Conservation (phyloP, 768 basidiomycete genomes). For the Boletus rex-veris region DNA sequence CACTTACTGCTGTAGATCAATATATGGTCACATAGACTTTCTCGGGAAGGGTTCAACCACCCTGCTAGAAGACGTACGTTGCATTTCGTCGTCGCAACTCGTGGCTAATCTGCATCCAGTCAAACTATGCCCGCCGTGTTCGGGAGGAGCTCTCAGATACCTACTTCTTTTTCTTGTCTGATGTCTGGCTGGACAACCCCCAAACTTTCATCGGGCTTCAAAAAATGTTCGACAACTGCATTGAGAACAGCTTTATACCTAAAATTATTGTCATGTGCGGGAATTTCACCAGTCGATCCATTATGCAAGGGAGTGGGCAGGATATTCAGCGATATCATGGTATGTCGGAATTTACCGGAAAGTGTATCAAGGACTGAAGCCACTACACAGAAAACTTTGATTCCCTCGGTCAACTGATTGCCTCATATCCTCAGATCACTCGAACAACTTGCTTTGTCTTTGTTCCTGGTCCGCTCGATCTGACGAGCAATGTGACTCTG, state of each 20-base stretch:
- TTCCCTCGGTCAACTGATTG: slow-evolving; percentile 78
- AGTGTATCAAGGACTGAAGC: not conserved
- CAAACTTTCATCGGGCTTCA: slow-evolving; percentile 75
- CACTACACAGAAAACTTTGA: slow-evolving; percentile 78
- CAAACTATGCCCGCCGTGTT: slow-evolving; percentile 58
- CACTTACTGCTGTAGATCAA: slow-evolving; percentile 52
- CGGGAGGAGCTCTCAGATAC: slow-evolving; percentile 70
- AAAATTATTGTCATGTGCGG: slow-evolving; percentile 91
- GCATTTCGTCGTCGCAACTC: not conserved
- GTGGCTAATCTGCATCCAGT: slow-evolving; percentile 36
- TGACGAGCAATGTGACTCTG: slow-evolving; percentile 73
- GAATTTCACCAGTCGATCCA: slow-evolving; percentile 85
- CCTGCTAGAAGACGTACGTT: slow-evolving; percentile 80
- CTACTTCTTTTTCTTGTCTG: slow-evolving; percentile 91
- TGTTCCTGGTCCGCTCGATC: slow-evolving; percentile 91
- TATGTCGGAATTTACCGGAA: slow-evolving; percentile 23
- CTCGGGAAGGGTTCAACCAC: slow-evolving; percentile 93
- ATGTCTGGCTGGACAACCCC: slow-evolving; percentile 92
- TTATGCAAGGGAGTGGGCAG: slow-evolving; percentile 71
- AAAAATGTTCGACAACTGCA: slow-evolving; percentile 86
- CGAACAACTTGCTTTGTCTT: slow-evolving; percentile 86
- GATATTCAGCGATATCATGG: slow-evolving; percentile 87
- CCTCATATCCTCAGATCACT: slow-evolving; percentile 73
- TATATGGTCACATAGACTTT: slow-evolving; percentile 97
- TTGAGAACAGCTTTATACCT: slow-evolving; percentile 84